Percentiles rank a stretch among this genome's conserved stretches.
These are phyloP conservation scores for Rhodotorula sp. DNA, from an alignment of 1,284 basidiomycete genomes.

Conservation along the genomic window DNA sequence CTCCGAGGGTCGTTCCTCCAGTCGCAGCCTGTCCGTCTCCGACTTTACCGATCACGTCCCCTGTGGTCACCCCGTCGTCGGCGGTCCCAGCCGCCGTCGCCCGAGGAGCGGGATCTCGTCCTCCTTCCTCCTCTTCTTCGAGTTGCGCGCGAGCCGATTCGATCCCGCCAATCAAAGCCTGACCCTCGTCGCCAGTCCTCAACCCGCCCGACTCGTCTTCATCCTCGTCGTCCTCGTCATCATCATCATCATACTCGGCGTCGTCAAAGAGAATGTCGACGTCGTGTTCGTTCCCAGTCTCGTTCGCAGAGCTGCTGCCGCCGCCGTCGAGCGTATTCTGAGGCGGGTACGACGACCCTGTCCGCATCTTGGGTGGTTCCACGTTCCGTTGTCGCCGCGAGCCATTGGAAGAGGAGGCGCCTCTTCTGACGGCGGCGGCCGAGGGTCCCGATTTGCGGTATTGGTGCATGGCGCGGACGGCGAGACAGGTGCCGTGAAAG, in stretches of 20 bases:
- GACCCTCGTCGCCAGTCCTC: slow-evolving; percentile 43
- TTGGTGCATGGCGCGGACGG: slow-evolving; percentile 88
- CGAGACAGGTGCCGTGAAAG: slow-evolving; percentile 91
- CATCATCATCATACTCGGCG: slow-evolving; percentile 32
- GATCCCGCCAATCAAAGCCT: slow-evolving; percentile 43
- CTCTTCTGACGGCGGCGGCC: slow-evolving; percentile 19
- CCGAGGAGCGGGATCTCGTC: too few species aligned
- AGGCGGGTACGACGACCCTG: too few species aligned
- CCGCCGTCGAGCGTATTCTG: too few species aligned
- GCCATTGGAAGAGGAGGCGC: slow-evolving; percentile 43
- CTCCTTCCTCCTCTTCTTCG: slow-evolving; percentile 17
- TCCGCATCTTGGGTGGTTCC: too few species aligned
- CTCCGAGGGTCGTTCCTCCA: slow-evolving; percentile 5
- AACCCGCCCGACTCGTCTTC: slow-evolving; percentile 41
- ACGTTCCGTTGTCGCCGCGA: not conserved
- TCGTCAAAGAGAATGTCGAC: slow-evolving; percentile 55
- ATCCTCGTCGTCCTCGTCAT: slow-evolving; percentile 45
- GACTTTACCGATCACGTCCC: slow-evolving; percentile 17
- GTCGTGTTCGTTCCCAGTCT: slow-evolving; percentile 46
- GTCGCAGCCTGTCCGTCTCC: slow-evolving; percentile 17
- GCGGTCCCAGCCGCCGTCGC: not conserved
- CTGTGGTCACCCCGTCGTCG: slow-evolving; percentile 45
- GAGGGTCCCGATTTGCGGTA: slow-evolving; percentile 59
- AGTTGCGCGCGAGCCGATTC: slow-evolving; percentile 28
- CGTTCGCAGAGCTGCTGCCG: too few species aligned